phyloP scores from a whole-genome alignment of 2,329 filamentous ascomycete species.

The Stachybotrys echinatus region DNA sequence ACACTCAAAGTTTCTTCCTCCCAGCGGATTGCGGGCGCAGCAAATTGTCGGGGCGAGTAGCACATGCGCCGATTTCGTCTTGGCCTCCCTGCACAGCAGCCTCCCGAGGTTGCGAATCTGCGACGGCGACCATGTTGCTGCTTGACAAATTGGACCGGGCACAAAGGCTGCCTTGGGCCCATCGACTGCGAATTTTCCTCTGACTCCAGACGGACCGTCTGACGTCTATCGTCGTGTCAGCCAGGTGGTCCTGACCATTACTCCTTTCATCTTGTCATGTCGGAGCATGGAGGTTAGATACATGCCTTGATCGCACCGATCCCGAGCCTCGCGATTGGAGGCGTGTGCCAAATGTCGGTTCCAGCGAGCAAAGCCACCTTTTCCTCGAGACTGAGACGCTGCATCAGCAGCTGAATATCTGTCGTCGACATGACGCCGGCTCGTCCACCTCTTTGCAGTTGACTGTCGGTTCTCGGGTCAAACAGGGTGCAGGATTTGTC shows the following conservation, averaged over 20 bases:
- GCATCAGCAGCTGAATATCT: neutral
- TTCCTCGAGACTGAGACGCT: constrained; percentile 5
- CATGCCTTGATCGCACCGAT: constrained; percentile 7
- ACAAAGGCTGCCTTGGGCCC: constrained; percentile 8
- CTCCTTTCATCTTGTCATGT: too few species aligned
- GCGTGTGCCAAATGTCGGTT: constrained; percentile 6
- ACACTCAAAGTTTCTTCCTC: constrained; percentile 37
- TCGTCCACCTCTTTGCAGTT: too few species aligned
- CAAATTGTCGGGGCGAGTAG: constrained; percentile 59
- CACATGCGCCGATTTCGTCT: constrained; percentile 60
- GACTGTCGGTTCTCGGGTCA: too few species aligned
- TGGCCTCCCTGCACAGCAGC: constrained; percentile 46
- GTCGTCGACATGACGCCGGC: neutral
- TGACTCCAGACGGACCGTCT: constrained; percentile 6
- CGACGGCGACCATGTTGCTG: constrained; percentile 7
- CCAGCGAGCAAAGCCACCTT: constrained; percentile 6
- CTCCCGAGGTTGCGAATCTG: constrained; percentile 1
- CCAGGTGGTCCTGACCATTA: neutral
- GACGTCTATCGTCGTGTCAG: constrained; percentile 2
- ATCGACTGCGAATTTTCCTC: constrained; percentile 6
- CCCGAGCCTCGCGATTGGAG: constrained; percentile 6
- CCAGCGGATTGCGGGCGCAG: constrained; percentile 36
- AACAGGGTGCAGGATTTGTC: too few species aligned
- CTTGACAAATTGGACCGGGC: constrained; percentile 8
- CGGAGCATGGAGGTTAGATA: neutral